These are phyloP conservation scores for Cajanus cajan DNA, from an alignment of 306 rosid species.

Conservation along the genomic window DNA sequence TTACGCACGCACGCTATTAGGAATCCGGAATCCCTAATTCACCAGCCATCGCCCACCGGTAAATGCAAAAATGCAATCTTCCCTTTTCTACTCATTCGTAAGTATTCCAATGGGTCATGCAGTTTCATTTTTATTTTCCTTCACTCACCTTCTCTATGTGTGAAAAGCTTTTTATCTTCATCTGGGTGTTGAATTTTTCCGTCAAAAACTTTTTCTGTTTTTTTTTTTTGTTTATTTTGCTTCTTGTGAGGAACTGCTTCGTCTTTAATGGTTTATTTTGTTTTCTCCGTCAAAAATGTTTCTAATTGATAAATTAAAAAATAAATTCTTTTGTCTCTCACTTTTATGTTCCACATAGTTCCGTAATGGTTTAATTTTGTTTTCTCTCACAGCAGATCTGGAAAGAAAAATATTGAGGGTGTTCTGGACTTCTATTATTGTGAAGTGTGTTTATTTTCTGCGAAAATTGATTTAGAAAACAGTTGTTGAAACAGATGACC, in stretches of 20 bases:
- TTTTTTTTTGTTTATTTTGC: too few relatives aligned
- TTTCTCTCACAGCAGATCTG: slow-evolving; percentile 26
- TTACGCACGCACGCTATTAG: too few relatives aligned
- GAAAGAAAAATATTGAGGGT: neutral
- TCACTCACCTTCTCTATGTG: neutral
- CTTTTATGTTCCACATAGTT: neutral
- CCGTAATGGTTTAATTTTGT: neutral
- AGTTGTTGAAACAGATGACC: neutral
- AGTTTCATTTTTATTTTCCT: slow-evolving; percentile 3
- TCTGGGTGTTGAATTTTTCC: slow-evolving; percentile 21
- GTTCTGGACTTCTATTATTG: neutral
- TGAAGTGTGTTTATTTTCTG: neutral
- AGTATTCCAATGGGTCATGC: slow-evolving; percentile 22
- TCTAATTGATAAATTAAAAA: neutral
- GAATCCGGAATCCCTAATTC: too few relatives aligned
- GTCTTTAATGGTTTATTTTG: neutral
- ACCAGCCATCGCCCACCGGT: too few relatives aligned
- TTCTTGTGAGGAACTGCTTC: neutral
- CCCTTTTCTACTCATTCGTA: slow-evolving; percentile 5
- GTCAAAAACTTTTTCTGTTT: neutral
- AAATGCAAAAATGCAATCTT: too few relatives aligned
- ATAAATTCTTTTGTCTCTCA: neutral
- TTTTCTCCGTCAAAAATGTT: neutral
- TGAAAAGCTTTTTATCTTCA: neutral
- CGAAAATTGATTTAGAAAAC: neutral